Percentiles rank a stretch among this genome's conserved stretches.
Conservation (phyloP, 345 rosid genomes). For the Pseudoturritis turrita region DNA sequence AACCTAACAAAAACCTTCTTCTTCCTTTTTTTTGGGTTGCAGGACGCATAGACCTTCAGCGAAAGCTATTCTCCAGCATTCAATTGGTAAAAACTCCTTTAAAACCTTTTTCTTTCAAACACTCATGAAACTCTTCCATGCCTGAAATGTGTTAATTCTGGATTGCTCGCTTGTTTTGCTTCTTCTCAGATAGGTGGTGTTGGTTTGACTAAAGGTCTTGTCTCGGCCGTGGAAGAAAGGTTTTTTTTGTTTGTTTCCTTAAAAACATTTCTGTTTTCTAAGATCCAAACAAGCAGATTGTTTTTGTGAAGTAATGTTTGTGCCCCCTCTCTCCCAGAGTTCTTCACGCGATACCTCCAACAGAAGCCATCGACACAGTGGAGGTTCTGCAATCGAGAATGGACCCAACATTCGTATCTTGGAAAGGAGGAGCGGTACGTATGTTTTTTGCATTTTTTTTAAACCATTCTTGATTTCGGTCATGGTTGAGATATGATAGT, state of each 20-base stretch:
- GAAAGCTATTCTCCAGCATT: conserved; percentile 83
- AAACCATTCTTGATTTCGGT: background rate
- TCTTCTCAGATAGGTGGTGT: conserved; percentile 80
- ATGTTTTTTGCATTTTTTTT: background rate
- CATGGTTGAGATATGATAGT: background rate
- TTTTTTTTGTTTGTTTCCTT: conserved; percentile 28
- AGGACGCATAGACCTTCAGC: conserved; percentile 92
- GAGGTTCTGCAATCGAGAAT: conserved; percentile 80
- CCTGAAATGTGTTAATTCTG: background rate
- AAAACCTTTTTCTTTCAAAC: background rate
- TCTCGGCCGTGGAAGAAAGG: conserved; percentile 84
- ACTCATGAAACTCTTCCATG: background rate
- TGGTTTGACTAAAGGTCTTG: conserved; percentile 74
- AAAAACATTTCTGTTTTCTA: background rate
- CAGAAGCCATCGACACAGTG: conserved; percentile 54
- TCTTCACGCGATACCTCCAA: conserved; percentile 77
- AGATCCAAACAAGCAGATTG: background rate
- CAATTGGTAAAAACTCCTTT: conserved; percentile 60
- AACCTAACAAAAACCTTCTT: conserved; percentile 10
- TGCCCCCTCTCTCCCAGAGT: conserved; percentile 45
- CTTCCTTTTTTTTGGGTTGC: conserved; percentile 6
- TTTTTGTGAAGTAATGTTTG: background rate
- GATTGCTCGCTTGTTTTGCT: background rate
- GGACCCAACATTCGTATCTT: conserved; percentile 55
- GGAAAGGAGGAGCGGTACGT: conserved; percentile 96